Conservation (phyloP, 2,329 filamentous ascomycete species). For the Thermomyces lanuginosus region DNA sequence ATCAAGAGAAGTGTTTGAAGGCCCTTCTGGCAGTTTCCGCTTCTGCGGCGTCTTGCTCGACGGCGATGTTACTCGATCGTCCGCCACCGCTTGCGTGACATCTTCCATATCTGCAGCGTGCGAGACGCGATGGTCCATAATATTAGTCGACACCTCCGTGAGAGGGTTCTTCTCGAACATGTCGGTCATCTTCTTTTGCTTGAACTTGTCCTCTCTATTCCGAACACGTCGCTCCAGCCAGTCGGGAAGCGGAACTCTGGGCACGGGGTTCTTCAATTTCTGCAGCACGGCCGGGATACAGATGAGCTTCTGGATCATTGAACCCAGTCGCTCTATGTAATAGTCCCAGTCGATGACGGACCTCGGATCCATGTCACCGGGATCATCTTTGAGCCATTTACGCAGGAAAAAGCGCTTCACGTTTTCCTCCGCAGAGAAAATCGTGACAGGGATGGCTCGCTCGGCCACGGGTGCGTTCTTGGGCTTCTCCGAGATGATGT, state of each 20-base stretch:
- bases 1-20: slow-evolving; percentile 46
- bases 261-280: slow-evolving; percentile 87
- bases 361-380: slow-evolving; percentile 75
- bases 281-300: slow-evolving; percentile 95
- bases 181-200: slow-evolving; percentile 97
- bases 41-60: slow-evolving; percentile 45
- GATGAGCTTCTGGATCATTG: slow-evolving; percentile 96
- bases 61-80: slow-evolving; percentile 47
- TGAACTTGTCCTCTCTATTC: slow-evolving; percentile 89
- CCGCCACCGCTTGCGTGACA: slow-evolving; percentile 44
- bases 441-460: slow-evolving; percentile 82
- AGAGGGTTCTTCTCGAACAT: slow-evolving; percentile 58
- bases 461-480: slow-evolving; percentile 87
- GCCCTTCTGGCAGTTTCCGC: slow-evolving; percentile 55
- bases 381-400: slow-evolving; percentile 93
- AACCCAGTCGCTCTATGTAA: slow-evolving; percentile 86
- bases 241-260: slow-evolving; percentile 81
- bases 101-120: slow-evolving; percentile 60
- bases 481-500: slow-evolving; percentile 84
- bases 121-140: slow-evolving; percentile 40
- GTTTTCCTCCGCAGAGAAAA: slow-evolving; percentile 82
- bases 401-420: slow-evolving; percentile 79
- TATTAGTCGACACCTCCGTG: slow-evolving; percentile 53
- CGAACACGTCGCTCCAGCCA: slow-evolving; percentile 92
- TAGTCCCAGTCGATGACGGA: slow-evolving; percentile 92